Percentiles rank a stretch among this genome's conserved stretches.
These are phyloP conservation scores for Hagleromyces aurorensis DNA, from an alignment of 805 yeast genomes.

Conservation along the genomic window DNA sequence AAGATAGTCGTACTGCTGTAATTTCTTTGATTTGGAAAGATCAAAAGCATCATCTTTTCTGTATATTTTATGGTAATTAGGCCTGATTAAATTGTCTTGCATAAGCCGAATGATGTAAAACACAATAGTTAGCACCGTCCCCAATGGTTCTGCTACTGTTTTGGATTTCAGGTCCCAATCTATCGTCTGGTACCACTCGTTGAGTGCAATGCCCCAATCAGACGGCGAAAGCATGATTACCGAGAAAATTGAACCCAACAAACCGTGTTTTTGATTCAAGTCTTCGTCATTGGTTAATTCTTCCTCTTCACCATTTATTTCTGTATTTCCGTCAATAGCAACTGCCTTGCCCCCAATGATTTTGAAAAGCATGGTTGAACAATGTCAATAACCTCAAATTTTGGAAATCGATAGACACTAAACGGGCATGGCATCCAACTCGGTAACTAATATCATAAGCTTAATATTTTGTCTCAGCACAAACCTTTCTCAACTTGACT, in stretches of 20 bases:
- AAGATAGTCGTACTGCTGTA: constrained; percentile 16
- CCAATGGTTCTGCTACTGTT: constrained; percentile 22
- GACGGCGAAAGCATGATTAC: constrained; percentile 15
- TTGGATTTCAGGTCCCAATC: constrained; percentile 28
- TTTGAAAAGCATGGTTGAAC: no score
- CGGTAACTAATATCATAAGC: no score
- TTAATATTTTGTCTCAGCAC: no score
- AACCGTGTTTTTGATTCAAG: constrained; percentile 3
- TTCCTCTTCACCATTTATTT: constrained; percentile 1
- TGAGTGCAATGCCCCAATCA: constrained; percentile 18
- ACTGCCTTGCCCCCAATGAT: no score
- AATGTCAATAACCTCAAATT: no score
- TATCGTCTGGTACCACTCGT: constrained; percentile 20
- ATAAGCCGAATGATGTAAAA: constrained; percentile 20
- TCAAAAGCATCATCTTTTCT: constrained; percentile 22
- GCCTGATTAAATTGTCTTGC: constrained; percentile 26
- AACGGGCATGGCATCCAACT: no score
- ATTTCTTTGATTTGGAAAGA: constrained; percentile 21
- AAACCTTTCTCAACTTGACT: no score
- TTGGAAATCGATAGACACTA: no score
- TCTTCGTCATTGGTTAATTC: constrained; percentile 4
- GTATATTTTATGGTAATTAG: constrained; percentile 17
- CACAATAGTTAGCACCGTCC: constrained; percentile 14
- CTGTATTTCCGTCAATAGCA: no score
- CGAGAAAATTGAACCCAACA: constrained; percentile 5